Conservation (phyloP, 768 basidiomycete genomes). For the Amanita phalloides region DNA sequence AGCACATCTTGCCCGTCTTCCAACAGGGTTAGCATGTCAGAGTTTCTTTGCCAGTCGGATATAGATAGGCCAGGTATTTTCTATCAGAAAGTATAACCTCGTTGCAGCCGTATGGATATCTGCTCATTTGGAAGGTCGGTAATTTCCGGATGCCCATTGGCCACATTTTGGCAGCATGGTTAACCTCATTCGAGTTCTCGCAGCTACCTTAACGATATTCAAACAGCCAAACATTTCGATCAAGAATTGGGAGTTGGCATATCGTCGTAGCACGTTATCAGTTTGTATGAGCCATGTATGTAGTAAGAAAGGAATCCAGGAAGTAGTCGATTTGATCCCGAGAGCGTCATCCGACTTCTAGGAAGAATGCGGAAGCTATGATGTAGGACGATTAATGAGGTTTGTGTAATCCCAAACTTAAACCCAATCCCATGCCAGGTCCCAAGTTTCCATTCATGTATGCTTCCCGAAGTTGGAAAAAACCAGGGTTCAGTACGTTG, state of each 20-base stretch:
- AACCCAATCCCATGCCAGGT: slow-evolving; percentile 1
- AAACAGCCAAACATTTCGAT: slow-evolving; percentile 19
- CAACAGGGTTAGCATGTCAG: slow-evolving; percentile 18
- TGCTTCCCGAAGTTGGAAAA: slow-evolving; percentile 32
- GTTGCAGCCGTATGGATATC: not conserved
- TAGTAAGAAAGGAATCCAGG: not conserved
- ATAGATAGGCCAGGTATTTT: slow-evolving; percentile 60
- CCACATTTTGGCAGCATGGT: slow-evolving; percentile 55
- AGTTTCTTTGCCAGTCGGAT: slow-evolving; percentile 47
- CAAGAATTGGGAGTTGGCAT: slow-evolving; percentile 12
- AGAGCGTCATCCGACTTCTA: not conserved
- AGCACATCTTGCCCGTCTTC: slow-evolving; percentile 46
- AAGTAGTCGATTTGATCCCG: slow-evolving; percentile 1
- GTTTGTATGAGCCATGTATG: slow-evolving; percentile 12
- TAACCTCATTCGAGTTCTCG: slow-evolving; percentile 51
- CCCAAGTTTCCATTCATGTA: slow-evolving; percentile 17
- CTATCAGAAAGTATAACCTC: slow-evolving; percentile 26
- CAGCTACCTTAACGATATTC: slow-evolving; percentile 32
- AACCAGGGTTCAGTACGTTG: slow-evolving; percentile 64
- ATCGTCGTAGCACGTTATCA: slow-evolving; percentile 26
- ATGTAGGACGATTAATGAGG: not conserved
- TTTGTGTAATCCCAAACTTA: slow-evolving; percentile 5
- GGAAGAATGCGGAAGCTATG: not conserved
- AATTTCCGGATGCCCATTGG: slow-evolving; percentile 48
- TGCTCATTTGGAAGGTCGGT: slow-evolving; percentile 35